Evolutionary conservation across 306 rosid genomes (phyloP), one percentile per base, ranked within the genome.

Genomic region (Bauhinia variegata): DNA sequence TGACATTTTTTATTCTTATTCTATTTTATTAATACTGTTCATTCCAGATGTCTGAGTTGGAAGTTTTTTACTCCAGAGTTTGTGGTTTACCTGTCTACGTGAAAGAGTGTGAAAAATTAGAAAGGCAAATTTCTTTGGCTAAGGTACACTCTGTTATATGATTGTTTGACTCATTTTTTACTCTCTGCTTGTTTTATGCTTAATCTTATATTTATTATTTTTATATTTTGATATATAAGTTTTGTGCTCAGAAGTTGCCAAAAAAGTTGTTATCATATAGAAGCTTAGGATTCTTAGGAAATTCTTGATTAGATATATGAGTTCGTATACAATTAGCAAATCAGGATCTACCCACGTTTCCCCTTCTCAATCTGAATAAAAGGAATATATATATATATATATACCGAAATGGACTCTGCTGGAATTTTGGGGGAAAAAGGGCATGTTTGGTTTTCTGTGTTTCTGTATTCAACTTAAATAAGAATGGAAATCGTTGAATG

Each of bases 31-130:
- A 51, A 19, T 48, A 33, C 76, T 75, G 51, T 69, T 74, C 67
- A 33, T 62, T 83, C 32, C 88, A 93, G 99, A 66, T 93, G 70
- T 77, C 84, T 59, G 92, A 86, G 76, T 85, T 91, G 96, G 96
- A 90, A 76, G 59, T 60, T 61, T 65, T 93, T 67, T 71, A 88
- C 86, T 78, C 89, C 73, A 81, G 75, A 90, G 84, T 72, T 65
- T 67, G 85, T 63, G 82, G 77, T 73, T 76, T 85, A 37, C 96
- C 97, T 36, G 59, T 90, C 73, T 64, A 82, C 39, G 60, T 88
- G 60, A 81, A 82, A 66, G 90, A 83, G 79, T 82, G 80, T 37
- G 84, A 86, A 63, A 79, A 80, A 30, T 78, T 93, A 52, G 77
- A 47, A 67, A 80, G 74, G 60, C 84, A 71, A 67, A 78, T 85